A percentile compares a stretch with the other conserved stretches of the same genome.
Evolutionary conservation across 1,284 basidiomycete species (phyloP).

Genomic region (Cryptococcus sp.): DNA sequence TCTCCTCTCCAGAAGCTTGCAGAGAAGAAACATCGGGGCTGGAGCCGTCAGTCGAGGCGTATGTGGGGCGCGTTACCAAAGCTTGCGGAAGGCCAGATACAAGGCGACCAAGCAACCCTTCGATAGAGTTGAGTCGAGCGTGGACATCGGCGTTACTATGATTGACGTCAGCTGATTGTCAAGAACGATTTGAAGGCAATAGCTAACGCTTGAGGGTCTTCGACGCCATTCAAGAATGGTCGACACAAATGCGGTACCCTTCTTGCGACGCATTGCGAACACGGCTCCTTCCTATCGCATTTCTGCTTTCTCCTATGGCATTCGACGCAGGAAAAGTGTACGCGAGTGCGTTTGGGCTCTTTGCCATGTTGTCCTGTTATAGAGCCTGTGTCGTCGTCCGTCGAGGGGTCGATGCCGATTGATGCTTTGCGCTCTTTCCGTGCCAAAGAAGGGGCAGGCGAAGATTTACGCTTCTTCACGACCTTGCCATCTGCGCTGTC

Average conservation of each 20-base stretch:
- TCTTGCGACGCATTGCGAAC: slow-evolving; percentile 54
- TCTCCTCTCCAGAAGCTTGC: slow-evolving; percentile 42
- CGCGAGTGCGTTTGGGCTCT: slow-evolving; percentile 48
- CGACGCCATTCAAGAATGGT: slow-evolving; percentile 55
- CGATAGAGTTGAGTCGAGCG: slow-evolving; percentile 51
- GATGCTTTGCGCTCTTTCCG: slow-evolving; percentile 27
- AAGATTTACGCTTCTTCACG: slow-evolving; percentile 11
- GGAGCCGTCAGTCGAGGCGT: slow-evolving; percentile 22
- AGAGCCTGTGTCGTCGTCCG: slow-evolving; percentile 39
- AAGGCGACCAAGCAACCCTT: slow-evolving; percentile 48
- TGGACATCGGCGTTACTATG: slow-evolving; percentile 51
- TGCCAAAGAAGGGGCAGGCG: slow-evolving; percentile 4
- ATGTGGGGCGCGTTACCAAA: neutral
- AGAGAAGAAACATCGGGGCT: slow-evolving; percentile 45
- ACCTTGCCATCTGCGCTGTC: too few species aligned
- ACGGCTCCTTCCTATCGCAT: slow-evolving; percentile 53
- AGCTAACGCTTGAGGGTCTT: slow-evolving; percentile 52
- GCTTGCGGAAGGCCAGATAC: slow-evolving; percentile 36
- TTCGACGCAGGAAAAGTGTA: slow-evolving; percentile 54
- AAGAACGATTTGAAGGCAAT: neutral
- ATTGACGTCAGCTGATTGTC: neutral
- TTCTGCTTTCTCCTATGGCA: slow-evolving; percentile 54
- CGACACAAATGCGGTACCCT: slow-evolving; percentile 55
- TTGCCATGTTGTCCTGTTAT: slow-evolving; percentile 7
- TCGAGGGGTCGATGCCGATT: slow-evolving; percentile 28